These are phyloP conservation scores for Brassica carinata DNA, from an alignment of 345 rosid species.

Conservation along the genomic window DNA sequence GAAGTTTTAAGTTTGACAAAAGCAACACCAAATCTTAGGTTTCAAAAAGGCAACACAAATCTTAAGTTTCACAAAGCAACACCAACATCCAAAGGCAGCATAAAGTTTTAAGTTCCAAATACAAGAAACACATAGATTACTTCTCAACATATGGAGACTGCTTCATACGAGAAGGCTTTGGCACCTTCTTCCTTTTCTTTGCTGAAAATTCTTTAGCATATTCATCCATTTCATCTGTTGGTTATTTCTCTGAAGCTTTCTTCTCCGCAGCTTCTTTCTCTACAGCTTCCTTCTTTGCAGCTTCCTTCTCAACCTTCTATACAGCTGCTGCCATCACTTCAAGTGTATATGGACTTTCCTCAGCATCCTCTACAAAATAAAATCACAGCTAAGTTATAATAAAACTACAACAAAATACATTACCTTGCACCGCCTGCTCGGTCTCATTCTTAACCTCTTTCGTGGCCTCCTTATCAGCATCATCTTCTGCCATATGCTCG, in stretches of 20 bases:
- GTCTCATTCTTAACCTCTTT: no score
- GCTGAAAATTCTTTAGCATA: background rate
- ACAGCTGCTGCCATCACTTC: background rate
- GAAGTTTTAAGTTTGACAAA: background rate
- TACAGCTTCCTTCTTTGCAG: background rate
- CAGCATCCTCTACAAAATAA: background rate
- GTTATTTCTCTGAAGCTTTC: no score
- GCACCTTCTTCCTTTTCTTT: background rate
- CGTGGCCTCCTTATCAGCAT: no score
- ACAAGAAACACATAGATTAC: no score
- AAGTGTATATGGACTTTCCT: no score
- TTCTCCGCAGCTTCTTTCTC: background rate
- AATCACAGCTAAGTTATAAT: background rate
- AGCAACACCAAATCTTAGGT: background rate
- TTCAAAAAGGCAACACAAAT: no score
- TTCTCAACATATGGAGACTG: background rate
- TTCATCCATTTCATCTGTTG: background rate
- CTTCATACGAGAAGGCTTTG: no score
- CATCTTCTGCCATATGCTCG: no score
- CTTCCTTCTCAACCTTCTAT: background rate
- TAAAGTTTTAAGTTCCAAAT: no score
- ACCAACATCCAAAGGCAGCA: no score
- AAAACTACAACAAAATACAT: background rate
- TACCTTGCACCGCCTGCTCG: background rate
- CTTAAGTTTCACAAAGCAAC: no score